Conservation (phyloP, 257 asterid species). For the Echium plantagineum region DNA sequence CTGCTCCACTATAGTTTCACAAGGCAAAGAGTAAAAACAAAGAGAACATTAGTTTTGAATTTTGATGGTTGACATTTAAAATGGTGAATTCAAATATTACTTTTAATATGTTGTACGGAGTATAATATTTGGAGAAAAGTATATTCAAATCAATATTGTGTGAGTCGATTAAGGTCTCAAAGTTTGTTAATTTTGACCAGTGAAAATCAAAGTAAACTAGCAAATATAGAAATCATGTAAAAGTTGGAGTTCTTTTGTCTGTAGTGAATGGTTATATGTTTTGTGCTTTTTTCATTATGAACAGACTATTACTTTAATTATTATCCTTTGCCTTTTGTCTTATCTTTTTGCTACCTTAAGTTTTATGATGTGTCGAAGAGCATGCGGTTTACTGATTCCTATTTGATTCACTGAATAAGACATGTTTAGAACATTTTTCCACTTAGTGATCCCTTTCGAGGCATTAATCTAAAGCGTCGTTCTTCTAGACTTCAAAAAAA, state of each 20-base stretch:
- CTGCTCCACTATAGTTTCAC: not conserved
- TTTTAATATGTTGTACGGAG: no score
- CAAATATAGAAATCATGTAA: no score
- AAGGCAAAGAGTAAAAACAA: no score
- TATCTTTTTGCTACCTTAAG: not conserved
- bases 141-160: no score
- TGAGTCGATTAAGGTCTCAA: no score
- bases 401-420: conserved; percentile 2
- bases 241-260: not conserved
- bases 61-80: no score
- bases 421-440: conserved; percentile 6
- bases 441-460: conserved; percentile 6
- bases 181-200: no score
- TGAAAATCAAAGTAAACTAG: no score
- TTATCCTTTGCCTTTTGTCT: not conserved
- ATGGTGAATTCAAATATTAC: no score
- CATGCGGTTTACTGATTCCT: not conserved
- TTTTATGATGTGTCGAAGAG: not conserved
- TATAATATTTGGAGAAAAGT: no score
- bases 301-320: not conserved
- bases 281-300: conserved; percentile 2
- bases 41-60: no score
- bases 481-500: not conserved
- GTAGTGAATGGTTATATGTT: not conserved
- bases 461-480: conserved; percentile 14